Evolutionary conservation across 225 moss, liverwort and hornwort species (phyloP), one percentile per base, ranked within the genome.

Genomic region (Bryum argenteum): DNA sequence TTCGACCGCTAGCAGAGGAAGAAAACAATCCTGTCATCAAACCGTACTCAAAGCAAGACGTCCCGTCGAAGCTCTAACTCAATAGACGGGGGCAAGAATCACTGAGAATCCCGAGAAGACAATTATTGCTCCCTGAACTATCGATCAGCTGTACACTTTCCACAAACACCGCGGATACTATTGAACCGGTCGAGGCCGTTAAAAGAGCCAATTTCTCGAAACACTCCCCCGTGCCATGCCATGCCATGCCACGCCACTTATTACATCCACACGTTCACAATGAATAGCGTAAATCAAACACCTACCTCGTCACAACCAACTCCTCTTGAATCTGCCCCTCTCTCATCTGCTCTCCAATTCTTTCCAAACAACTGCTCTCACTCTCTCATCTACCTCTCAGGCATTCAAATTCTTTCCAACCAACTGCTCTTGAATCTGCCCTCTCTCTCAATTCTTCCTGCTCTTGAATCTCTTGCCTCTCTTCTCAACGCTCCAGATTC

Each of bases 81-180:
- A 72, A 48, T 9, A 76, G 44, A 73, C 53, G 10, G 47, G 44
- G 6, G 43, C 33, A 48, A 73, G 54, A 43, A 61, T 65, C 72
- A 64, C 24, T 63, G 52, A 40, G 71, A 82, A 74, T 85, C 76
- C 67, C 79, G 59, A 77, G 33, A 33, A 33, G 74, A 64, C 71
- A 79, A 85, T 85, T 64, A 82, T 85, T 85, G 85, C 65, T 38
- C 58, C 48, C 33, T 54, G 66, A 61, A 67, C 73, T 67, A 66
- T 74, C 74, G 70, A 74, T 85, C 53, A 57, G 21, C 37, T 60
- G 76, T 58, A 70, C 66, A 63, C 47, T 57, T 58, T 67, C 50
- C 69, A 65, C 78, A 55, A 62, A 73, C 62, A 68, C 38, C 68
- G 67, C 68, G 20, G 58, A 71, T 52, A 23, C 15, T 38, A 69